Evolutionary conservation across 2,329 filamentous ascomycete genomes (phyloP), one percentile per base, ranked within the genome.

Genomic region (Phialophora expanda): DNA sequence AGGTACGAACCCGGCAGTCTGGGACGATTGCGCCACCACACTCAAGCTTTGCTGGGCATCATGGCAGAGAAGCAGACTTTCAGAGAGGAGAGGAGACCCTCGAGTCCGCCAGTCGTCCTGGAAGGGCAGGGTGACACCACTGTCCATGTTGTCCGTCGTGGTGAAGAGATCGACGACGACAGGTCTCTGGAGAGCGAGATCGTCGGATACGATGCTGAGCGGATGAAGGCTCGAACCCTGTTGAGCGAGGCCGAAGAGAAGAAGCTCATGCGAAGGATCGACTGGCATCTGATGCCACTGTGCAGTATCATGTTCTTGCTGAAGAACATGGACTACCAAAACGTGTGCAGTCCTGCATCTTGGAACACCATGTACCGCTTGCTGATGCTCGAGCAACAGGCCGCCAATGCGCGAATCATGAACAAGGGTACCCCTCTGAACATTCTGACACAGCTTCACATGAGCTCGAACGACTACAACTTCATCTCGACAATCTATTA

Each of bases 191-290:
- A 61, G 32, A 66, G 24, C 26, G 63, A 64, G 34, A 66, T 66
- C 12, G 51, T 63, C 38, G 76, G 76, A 9, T 77, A 75, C 53
- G 72, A 77, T 56, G 70, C 74, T 0, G 71, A 73, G 5, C 67
- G 69, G n/a, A 78, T 77, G 75, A 65, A 70, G 32, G 76, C 69
- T 2, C 71, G 76, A 53, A 72, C 73, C 14, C 59, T 75, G 7
- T 67, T 81, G 11, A 80, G 75, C 3, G 74, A 75, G 0, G 78
- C 77, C 4, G 81, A 83, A 65, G 81, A 83, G 66, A 82, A 78
- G 68, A 81, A 75, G 63, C 69, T 83, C 11, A 73, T 83, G 53
- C 75, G 79, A 14, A 75, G 77, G 11, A 77, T 82, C 24, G 80
- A 82, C 66, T 78, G 75, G 78, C 78, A 76, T 48, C 71, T 82